Evolutionary conservation across 1,284 basidiomycete species (phyloP).

Genomic region (Ceratobasidium sp.): DNA sequence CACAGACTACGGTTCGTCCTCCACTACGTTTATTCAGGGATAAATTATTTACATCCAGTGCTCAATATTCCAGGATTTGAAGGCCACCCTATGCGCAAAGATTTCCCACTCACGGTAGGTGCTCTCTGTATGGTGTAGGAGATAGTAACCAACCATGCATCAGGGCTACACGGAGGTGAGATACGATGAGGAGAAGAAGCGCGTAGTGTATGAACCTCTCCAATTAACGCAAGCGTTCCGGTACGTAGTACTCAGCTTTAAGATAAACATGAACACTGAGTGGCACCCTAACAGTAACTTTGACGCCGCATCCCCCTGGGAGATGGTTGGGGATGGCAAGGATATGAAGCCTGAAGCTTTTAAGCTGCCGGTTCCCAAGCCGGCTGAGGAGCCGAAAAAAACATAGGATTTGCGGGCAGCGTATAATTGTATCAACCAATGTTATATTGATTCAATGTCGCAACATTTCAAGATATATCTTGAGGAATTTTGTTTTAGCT

Average conservation of each 20-base stretch:
- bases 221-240: slow-evolving; percentile 99
- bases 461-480: background rate
- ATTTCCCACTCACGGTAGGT: slow-evolving; percentile 50
- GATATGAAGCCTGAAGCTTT: slow-evolving; percentile 48
- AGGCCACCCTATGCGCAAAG: slow-evolving; percentile 97
- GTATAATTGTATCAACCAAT: background rate
- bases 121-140: background rate
- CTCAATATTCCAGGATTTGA: slow-evolving; percentile 80
- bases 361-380: slow-evolving; percentile 49
- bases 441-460: background rate
- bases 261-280: slow-evolving; percentile 9
- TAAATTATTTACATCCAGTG: background rate
- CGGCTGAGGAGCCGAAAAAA: slow-evolving; percentile 49
- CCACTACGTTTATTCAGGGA: background rate
- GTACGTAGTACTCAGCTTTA: slow-evolving; percentile 60
- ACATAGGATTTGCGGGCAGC: background rate
- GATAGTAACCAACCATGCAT: slow-evolving; percentile 43
- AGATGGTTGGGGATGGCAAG: slow-evolving; percentile 90
- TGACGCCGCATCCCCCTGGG: slow-evolving; percentile 95
- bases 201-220: slow-evolving; percentile 97
- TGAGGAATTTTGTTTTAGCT: background rate
- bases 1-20: slow-evolving; percentile 90
- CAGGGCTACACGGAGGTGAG: slow-evolving; percentile 96
- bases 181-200: slow-evolving; percentile 98
- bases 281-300: slow-evolving; percentile 78